Evolutionary conservation across 2,329 filamentous ascomycete genomes (phyloP), one percentile per base, ranked within the genome.

Genomic region (Aureobasidium lini): DNA sequence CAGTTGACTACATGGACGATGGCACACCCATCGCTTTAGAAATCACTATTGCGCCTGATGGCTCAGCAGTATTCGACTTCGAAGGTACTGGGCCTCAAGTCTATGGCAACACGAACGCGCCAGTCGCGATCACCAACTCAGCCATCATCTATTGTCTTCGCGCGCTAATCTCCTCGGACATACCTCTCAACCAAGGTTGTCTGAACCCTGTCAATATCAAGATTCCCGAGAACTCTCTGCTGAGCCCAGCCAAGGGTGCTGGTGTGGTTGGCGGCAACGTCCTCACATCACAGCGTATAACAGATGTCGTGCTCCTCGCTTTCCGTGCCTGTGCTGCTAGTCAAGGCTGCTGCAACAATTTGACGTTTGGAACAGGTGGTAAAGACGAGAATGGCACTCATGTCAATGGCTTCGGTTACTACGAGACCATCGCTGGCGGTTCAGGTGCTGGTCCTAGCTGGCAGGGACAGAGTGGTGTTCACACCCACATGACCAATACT

Each of bases 231-330:
- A 81, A 82, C 63, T 86, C 82, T 10, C 85, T 92, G 66, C 80
- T 92, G 40, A 85, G 82, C 0, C 89, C 88, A 0, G 86, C 84
- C 0, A 84, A 86, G 69, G 83, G 83, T 59, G 87, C 88, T 1
- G 88, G 88, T 1, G 88, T 91, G 0, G 88, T 91, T 0, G 88
- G 87, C 52, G 88, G 88, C 60, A 92, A 91, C 67, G 87, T 90
- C 1, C 79, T 90, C 7, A 92, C 88, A 0, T 77, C 72, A 29
- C 88, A 92, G 70, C 83, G 88, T 54, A 83, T 92, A 32, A 90
- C 88, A 1, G 88, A 92, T 67, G 87, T 90, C 34, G 86, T 92
- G 6, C 79, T 92, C 60, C 85, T 84, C 64, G 87, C 87, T 1
- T 91, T 91, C 76, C 76, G 80, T 60, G 88, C 88, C 10, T 89